Percentiles rank a stretch among this genome's conserved stretches.
Conservation (phyloP, 805 yeast species). For the Blastobotrys americana region DNA sequence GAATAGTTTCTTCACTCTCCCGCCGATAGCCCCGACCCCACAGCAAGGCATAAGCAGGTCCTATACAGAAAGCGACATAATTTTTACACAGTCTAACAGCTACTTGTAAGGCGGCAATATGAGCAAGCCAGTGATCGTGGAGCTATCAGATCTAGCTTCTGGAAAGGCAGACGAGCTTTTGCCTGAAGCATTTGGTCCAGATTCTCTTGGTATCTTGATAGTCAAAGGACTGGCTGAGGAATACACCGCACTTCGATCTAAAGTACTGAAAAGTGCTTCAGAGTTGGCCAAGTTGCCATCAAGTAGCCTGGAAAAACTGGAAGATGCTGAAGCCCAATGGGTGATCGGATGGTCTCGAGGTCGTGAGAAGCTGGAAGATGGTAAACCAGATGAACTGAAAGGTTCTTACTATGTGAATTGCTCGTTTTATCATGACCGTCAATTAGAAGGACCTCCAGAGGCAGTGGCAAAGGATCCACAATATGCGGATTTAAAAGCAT, state of each 20-base stretch:
- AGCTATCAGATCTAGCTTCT: slow-evolving; percentile 14
- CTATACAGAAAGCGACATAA: too few species aligned
- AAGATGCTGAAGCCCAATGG: slow-evolving; percentile 45
- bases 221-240: slow-evolving; percentile 37
- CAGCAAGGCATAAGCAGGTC: too few species aligned
- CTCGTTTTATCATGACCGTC: slow-evolving; percentile 40
- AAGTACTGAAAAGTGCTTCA: slow-evolving; percentile 40
- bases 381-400: slow-evolving; percentile 42
- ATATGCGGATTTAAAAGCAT: slow-evolving; percentile 34
- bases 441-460: slow-evolving; percentile 40
- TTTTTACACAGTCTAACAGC: too few species aligned
- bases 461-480: slow-evolving; percentile 16
- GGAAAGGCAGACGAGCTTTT: slow-evolving; percentile 33
- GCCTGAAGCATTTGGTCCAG: slow-evolving; percentile 45
- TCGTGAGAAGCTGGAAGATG: slow-evolving; percentile 41
- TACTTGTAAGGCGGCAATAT: too few species aligned
- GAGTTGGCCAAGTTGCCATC: slow-evolving; percentile 36
- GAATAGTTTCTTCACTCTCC: too few species aligned
- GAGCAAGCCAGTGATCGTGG: slow-evolving; percentile 16
- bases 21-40: too few species aligned
- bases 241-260: slow-evolving; percentile 35
- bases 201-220: slow-evolving; percentile 48
- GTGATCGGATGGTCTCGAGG: slow-evolving; percentile 59
- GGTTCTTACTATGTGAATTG: slow-evolving; percentile 57
- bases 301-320: slow-evolving; percentile 34